Conservation (phyloP, 2,329 filamentous ascomycete genomes). For the Akanthomyces lecanii region DNA sequence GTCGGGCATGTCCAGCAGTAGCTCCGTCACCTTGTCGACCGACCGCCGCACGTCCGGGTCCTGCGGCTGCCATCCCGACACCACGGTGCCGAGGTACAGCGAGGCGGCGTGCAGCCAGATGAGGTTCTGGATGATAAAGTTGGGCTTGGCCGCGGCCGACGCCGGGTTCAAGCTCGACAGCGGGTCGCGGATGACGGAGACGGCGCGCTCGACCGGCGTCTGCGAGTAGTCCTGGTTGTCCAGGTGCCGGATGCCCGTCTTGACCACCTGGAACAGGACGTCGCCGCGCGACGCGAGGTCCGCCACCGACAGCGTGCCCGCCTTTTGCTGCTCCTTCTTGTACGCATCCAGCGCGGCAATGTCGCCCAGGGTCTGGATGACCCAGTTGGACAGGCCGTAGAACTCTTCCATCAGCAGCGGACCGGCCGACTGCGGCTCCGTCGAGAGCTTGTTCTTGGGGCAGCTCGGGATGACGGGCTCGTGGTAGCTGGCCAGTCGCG, state of each 20-base stretch:
- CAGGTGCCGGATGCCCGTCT: slow-evolving; percentile 28
- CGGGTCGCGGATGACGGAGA: slow-evolving; percentile 21
- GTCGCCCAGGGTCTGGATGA: slow-evolving; percentile 49
- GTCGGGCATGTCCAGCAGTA: slow-evolving; percentile 31
- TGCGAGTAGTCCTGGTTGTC: slow-evolving; percentile 22
- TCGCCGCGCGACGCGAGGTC: slow-evolving; percentile 44
- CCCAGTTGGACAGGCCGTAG: slow-evolving; percentile 55
- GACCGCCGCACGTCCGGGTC: slow-evolving; percentile 36
- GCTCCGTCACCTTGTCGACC: slow-evolving; percentile 31
- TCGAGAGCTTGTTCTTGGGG: slow-evolving; percentile 19
- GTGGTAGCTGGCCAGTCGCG: slow-evolving; percentile 41
- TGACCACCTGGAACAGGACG: slow-evolving; percentile 37
- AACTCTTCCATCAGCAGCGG: slow-evolving; percentile 46
- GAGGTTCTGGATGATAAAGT: slow-evolving; percentile 28
- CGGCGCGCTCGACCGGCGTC: background rate
- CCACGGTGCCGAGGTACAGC: slow-evolving; percentile 45
- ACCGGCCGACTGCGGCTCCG: slow-evolving; percentile 23
- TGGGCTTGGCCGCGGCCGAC: slow-evolving; percentile 22
- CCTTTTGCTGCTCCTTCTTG: slow-evolving; percentile 45
- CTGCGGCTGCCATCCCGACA: slow-evolving; percentile 48
- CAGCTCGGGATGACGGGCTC: slow-evolving; percentile 34
- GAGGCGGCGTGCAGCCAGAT: slow-evolving; percentile 48
- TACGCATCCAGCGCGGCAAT: slow-evolving; percentile 50
- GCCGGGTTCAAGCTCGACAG: slow-evolving; percentile 23
- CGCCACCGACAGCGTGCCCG: slow-evolving; percentile 40